These are phyloP conservation scores for Yarrowia porcina DNA, from an alignment of 805 yeast species.

Conservation along the genomic window DNA sequence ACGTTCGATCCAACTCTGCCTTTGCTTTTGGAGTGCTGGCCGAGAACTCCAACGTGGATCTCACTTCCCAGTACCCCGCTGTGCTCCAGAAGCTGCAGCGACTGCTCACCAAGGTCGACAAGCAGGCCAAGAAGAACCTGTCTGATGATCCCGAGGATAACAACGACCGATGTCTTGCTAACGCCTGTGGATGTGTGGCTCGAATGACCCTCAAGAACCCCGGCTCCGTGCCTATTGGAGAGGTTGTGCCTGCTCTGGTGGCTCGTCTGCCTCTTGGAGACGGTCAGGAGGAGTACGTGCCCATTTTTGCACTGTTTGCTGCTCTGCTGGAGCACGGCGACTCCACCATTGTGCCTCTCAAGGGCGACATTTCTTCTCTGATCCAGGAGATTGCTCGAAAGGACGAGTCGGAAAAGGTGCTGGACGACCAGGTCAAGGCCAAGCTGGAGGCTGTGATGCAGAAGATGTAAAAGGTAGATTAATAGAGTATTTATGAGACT, in stretches of 20 bases:
- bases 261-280: constrained; percentile 79
- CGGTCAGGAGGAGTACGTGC: constrained; percentile 89
- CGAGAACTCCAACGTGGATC: constrained; percentile 50
- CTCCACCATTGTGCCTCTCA: constrained; percentile 42
- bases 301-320: constrained; percentile 76
- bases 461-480: constrained; percentile 11
- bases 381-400: constrained; percentile 23
- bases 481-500: neutral
- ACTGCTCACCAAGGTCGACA: constrained; percentile 74
- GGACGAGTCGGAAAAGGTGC: constrained; percentile 14
- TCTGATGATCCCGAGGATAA: constrained; percentile 71
- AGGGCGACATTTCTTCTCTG: constrained; percentile 32
- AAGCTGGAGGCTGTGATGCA: constrained; percentile 21
- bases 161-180: constrained; percentile 80
- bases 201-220: constrained; percentile 78
- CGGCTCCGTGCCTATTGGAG: constrained; percentile 68
- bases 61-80: constrained; percentile 60
- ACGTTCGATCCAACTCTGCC: constrained; percentile 92
- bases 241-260: constrained; percentile 69
- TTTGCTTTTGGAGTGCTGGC: constrained; percentile 86
- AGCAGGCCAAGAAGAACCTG: constrained; percentile 51
- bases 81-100: constrained; percentile 67
- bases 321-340: constrained; percentile 63
- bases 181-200: constrained; percentile 96
- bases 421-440: constrained; percentile 20